These are phyloP conservation scores for Panaeolus cyanescens DNA, from an alignment of 768 basidiomycete species.

Conservation along the genomic window DNA sequence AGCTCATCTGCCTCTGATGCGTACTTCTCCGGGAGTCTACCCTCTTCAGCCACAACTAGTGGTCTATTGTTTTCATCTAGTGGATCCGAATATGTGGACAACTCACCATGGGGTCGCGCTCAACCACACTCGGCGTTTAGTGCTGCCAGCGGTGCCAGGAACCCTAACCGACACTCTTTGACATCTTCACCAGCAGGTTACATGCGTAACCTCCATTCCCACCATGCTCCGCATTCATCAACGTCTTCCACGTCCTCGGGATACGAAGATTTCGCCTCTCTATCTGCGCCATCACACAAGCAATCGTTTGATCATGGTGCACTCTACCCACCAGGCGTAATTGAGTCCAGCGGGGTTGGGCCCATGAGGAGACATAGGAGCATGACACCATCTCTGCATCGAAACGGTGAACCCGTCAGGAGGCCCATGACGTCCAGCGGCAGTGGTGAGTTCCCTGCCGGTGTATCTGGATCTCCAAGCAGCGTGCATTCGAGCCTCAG, in stretches of 20 bases:
- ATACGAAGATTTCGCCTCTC: constrained; percentile 40
- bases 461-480: constrained; percentile 33
- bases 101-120: constrained; percentile 41
- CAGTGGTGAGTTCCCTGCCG: constrained; percentile 34
- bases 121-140: constrained; percentile 44
- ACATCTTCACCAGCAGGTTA: constrained; percentile 34
- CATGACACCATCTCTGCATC: constrained; percentile 69
- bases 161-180: constrained; percentile 23
- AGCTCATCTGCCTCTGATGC: background rate
- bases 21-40: constrained; percentile 8
- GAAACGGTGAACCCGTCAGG: constrained; percentile 52
- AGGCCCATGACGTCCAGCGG: constrained; percentile 47
- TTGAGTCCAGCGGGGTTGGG: constrained; percentile 44
- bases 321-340: constrained; percentile 48
- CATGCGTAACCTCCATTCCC: constrained; percentile 24
- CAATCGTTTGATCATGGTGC: constrained; percentile 60
- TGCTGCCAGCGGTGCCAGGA: background rate
- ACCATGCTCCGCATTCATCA: constrained; percentile 15
- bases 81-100: constrained; percentile 24
- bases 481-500: constrained; percentile 30
- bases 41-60: constrained; percentile 16
- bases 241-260: constrained; percentile 25
- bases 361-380: constrained; percentile 72
- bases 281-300: constrained; percentile 73
- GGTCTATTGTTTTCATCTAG: constrained; percentile 18